phyloP scores from a whole-genome alignment of 108 stramenopile species.

The Cyclotella distinguenda region DNA sequence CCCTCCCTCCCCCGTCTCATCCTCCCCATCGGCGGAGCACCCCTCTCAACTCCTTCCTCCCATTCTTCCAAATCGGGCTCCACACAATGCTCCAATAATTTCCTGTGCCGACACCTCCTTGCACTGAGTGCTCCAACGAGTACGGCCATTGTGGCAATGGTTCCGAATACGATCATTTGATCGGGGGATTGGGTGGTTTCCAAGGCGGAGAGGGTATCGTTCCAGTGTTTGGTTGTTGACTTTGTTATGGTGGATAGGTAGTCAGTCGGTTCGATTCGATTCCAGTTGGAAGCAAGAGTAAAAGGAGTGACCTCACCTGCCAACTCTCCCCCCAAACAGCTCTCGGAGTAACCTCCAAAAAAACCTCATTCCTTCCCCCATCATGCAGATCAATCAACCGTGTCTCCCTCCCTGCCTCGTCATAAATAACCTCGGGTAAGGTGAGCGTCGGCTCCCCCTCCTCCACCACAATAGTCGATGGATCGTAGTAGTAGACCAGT shows the following conservation, averaged over 20 bases:
- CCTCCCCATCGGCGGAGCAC: not conserved
- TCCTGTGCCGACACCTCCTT: slow-evolving; percentile 51
- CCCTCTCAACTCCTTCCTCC: slow-evolving; percentile 45
- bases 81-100: slow-evolving; percentile 63
- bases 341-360: slow-evolving; percentile 25
- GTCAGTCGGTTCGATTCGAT: no score
- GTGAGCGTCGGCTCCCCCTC: slow-evolving; percentile 22
- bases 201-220: not conserved
- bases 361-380: slow-evolving; percentile 30
- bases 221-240: not conserved
- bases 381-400: slow-evolving; percentile 21
- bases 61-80: slow-evolving; percentile 79
- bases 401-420: slow-evolving; percentile 6
- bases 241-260: no score
- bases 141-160: slow-evolving; percentile 84
- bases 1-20: slow-evolving; percentile 1
- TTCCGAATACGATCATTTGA: slow-evolving; percentile 73
- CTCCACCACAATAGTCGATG: not conserved
- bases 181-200: slow-evolving; percentile 40
- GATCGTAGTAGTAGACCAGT: slow-evolving; percentile 41
- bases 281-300: not conserved
- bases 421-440: slow-evolving; percentile 36
- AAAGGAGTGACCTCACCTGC: no score
- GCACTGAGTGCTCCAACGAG: slow-evolving; percentile 75
- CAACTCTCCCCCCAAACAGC: slow-evolving; percentile 20